A percentile compares a stretch with the other conserved stretches of the same genome.
These are phyloP conservation scores for Diutina siamensis DNA, from an alignment of 1,139 yeast genomes.

Conservation along the genomic window DNA sequence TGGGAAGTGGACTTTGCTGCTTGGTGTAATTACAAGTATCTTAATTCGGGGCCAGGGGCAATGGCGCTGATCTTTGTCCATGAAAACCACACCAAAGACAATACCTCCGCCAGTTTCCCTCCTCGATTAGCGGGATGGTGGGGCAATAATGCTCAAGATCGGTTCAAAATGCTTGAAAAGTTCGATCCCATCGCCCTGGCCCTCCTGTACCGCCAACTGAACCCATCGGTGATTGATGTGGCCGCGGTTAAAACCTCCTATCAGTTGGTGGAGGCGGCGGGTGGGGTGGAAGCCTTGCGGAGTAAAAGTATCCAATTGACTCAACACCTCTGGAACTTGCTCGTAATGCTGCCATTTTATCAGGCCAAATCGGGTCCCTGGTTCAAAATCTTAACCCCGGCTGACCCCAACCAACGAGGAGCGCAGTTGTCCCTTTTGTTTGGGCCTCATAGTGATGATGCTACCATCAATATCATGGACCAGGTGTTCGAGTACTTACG, in stretches of 20 bases:
- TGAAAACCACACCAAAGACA: slow-evolving; percentile 32
- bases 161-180: slow-evolving; percentile 71
- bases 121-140: slow-evolving; percentile 95
- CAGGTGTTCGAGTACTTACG: slow-evolving; percentile 39
- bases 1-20: slow-evolving; percentile 92
- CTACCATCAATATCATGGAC: slow-evolving; percentile 46
- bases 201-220: slow-evolving; percentile 81
- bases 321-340: slow-evolving; percentile 36
- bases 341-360: slow-evolving; percentile 34
- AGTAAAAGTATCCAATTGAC: slow-evolving; percentile 50
- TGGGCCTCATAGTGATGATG: slow-evolving; percentile 34
- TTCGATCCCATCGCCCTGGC: slow-evolving; percentile 81
- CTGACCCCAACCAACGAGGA: slow-evolving; percentile 48
- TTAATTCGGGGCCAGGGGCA: slow-evolving; percentile 89
- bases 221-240: slow-evolving; percentile 78
- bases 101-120: slow-evolving; percentile 21
- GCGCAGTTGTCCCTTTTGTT: slow-evolving; percentile 71
- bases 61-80: slow-evolving; percentile 78
- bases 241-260: slow-evolving; percentile 62
- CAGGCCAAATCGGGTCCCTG: slow-evolving; percentile 22
- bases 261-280: slow-evolving; percentile 46
- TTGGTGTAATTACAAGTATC: slow-evolving; percentile 88
- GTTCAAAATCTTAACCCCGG: slow-evolving; percentile 69
- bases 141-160: slow-evolving; percentile 64
- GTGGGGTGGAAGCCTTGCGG: slow-evolving; percentile 52